Evolutionary conservation across 352 stramenopile genomes (phyloP).

Genomic region (Phytophthora rubi): DNA sequence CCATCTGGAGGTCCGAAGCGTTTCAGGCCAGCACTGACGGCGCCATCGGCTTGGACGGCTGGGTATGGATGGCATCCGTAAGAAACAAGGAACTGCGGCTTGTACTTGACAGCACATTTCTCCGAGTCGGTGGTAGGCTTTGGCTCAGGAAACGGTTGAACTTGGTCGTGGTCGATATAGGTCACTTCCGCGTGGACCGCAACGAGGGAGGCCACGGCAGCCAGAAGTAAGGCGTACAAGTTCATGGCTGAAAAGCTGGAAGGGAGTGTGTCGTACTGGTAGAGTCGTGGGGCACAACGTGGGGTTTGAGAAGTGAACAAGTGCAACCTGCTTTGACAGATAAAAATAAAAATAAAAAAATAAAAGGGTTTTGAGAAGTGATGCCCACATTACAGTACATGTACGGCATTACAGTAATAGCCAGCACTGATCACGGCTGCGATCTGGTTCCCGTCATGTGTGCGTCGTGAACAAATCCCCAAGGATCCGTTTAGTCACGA

Average conservation of each 20-base stretch:
- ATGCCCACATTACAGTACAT: too few relatives aligned
- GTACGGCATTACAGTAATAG: too few relatives aligned
- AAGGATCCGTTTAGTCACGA: too few relatives aligned
- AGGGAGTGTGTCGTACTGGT: too few relatives aligned
- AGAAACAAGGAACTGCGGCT: slow-evolving; percentile 1
- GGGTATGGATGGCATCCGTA: slow-evolving; percentile 16
- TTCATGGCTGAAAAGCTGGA: neutral
- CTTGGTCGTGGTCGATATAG: slow-evolving; percentile 2
- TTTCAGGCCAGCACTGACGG: slow-evolving; percentile 3
- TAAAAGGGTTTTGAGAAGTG: too few relatives aligned
- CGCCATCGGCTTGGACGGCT: slow-evolving; percentile 11
- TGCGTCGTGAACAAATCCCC: too few relatives aligned
- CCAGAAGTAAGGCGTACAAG: neutral
- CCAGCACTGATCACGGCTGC: too few relatives aligned
- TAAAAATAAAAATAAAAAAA: too few relatives aligned
- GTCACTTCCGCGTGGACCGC: neutral
- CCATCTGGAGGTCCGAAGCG: neutral
- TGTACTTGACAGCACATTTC: slow-evolving; percentile 14
- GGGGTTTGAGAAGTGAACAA: too few relatives aligned
- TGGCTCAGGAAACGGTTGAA: neutral
- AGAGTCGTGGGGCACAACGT: too few relatives aligned
- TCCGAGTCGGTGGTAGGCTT: slow-evolving; percentile 1
- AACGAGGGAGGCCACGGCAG: neutral
- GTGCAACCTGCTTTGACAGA: too few relatives aligned
- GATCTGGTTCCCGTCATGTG: too few relatives aligned